Conservation (phyloP, 2,329 filamentous ascomycete genomes). For the Ascocoryne sarcoides region DNA sequence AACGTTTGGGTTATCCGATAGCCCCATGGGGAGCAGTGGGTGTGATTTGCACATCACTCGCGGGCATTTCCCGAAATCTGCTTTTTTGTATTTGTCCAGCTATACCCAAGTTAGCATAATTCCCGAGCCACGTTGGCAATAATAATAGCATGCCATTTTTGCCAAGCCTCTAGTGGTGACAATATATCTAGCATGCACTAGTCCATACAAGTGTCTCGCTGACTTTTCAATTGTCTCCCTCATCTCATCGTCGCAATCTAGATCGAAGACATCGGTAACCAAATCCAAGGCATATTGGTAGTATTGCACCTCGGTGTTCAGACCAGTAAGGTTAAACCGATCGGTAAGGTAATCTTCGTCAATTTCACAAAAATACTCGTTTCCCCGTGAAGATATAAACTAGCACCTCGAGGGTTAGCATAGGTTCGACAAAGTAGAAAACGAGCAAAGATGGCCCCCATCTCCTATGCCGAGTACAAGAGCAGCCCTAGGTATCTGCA, state of each 20-base stretch:
- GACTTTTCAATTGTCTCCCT: slow-evolving; percentile 97
- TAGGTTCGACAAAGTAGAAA: neutral
- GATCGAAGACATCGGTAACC: slow-evolving; percentile 95
- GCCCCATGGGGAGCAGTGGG: slow-evolving; percentile 87
- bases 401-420: slow-evolving; percentile 34
- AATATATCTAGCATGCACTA: slow-evolving; percentile 94
- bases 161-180: slow-evolving; percentile 87
- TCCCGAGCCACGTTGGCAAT: neutral
- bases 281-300: slow-evolving; percentile 98
- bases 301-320: slow-evolving; percentile 96
- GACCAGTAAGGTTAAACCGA: slow-evolving; percentile 92
- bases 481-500: no score
- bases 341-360: slow-evolving; percentile 98
- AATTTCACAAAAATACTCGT: slow-evolving; percentile 99
- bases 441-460: neutral
- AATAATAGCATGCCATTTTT: slow-evolving; percentile 69
- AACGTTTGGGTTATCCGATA: slow-evolving; percentile 77
- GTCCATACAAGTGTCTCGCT: slow-evolving; percentile 85
- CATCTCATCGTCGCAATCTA: slow-evolving; percentile 98
- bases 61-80: slow-evolving; percentile 95
- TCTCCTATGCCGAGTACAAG: no score
- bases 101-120: slow-evolving; percentile 33
- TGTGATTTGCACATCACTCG: slow-evolving; percentile 92
- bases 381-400: slow-evolving; percentile 96
- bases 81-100: slow-evolving; percentile 99